Conservation (phyloP, 106 monocot species). For the Allium fistulosum region DNA sequence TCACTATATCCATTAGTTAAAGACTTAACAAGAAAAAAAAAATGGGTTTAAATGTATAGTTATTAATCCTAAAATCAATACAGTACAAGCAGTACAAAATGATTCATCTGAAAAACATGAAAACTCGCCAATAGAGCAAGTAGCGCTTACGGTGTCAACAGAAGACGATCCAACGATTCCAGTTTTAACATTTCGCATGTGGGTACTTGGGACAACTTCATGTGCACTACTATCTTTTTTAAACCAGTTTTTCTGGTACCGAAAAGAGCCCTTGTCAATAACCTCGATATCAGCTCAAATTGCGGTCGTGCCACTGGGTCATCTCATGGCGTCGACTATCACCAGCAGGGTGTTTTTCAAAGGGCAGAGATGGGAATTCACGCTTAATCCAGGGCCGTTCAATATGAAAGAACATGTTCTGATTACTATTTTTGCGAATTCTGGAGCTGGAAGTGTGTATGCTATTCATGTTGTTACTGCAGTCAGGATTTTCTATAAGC, state of each 20-base stretch:
- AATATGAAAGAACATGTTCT: slow-evolving; percentile 74
- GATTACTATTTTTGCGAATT: slow-evolving; percentile 75
- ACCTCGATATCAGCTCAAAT: slow-evolving; percentile 62
- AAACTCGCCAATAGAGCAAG: slow-evolving; percentile 50
- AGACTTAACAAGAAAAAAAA: too few relatives aligned
- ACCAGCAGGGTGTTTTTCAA: slow-evolving; percentile 26
- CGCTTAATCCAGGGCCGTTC: slow-evolving; percentile 68
- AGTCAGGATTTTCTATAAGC: slow-evolving; percentile 52
- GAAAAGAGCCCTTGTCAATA: slow-evolving; percentile 46
- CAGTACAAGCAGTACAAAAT: too few relatives aligned
- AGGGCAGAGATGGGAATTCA: slow-evolving; percentile 46
- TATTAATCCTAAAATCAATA: too few relatives aligned
- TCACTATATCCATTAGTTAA: too few relatives aligned
- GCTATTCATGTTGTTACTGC: slow-evolving; percentile 52
- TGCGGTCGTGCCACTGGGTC: slow-evolving; percentile 53
- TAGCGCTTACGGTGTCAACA: slow-evolving; percentile 46
- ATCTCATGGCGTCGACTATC: slow-evolving; percentile 37
- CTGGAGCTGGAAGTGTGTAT: slow-evolving; percentile 55
- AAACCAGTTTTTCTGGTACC: slow-evolving; percentile 71
- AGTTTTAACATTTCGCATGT: slow-evolving; percentile 47
- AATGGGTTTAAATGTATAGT: too few relatives aligned
- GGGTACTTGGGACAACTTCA: slow-evolving; percentile 46
- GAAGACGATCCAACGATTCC: slow-evolving; percentile 33
- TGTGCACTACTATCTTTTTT: slow-evolving; percentile 46
- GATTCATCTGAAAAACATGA: background rate